Evolutionary conservation across 2,329 filamentous ascomycete genomes (phyloP).

Genomic region (Colletotrichum lini): DNA sequence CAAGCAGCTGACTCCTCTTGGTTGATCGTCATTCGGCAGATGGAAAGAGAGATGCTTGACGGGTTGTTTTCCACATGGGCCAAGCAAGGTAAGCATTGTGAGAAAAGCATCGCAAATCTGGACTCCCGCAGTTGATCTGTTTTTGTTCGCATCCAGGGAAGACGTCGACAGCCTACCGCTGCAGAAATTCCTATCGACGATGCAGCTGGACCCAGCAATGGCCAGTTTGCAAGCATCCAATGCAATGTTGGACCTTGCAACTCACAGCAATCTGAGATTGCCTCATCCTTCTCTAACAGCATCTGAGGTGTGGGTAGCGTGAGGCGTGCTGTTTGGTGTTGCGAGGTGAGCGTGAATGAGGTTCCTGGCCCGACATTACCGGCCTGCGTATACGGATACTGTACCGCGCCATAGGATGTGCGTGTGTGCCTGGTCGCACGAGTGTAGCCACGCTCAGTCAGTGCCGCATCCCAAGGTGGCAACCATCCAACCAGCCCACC

Average conservation of each 20-base stretch:
- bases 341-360: background rate
- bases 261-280: background rate
- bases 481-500: background rate
- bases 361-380: background rate
- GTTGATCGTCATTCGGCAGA: conserved; percentile 33
- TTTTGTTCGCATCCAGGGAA: conserved; percentile 19
- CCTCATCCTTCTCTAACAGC: background rate
- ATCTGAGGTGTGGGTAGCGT: background rate
- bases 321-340: background rate
- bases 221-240: background rate
- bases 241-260: conserved; percentile 5
- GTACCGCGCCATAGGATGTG: background rate
- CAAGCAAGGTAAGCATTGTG: background rate
- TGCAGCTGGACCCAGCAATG: background rate
- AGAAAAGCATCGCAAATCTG: background rate
- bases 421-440: background rate
- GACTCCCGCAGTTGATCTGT: conserved; percentile 13
- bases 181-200: conserved; percentile 3
- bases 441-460: background rate
- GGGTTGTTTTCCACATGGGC: background rate
- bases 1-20: conserved; percentile 24
- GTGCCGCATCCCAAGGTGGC: background rate
- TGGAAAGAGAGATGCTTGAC: background rate
- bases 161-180: conserved; percentile 12
- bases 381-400: background rate